These are phyloP conservation scores for Elongisporangium prolatum DNA, from an alignment of 352 stramenopile species.

Conservation along the genomic window DNA sequence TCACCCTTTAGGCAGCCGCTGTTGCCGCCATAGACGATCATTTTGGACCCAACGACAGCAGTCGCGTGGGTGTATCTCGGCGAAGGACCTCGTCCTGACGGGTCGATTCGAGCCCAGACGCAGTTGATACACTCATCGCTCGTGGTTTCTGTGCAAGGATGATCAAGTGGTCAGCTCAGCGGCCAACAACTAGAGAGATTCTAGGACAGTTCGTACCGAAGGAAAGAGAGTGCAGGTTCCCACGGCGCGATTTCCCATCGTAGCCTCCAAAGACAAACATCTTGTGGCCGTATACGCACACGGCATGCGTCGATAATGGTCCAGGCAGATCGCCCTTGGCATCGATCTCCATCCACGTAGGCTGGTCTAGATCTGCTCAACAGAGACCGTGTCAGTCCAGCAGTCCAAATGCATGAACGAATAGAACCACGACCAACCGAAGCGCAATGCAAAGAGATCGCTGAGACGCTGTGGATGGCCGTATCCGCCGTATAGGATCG, in stretches of 20 bases:
- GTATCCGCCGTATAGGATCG: slow-evolving; percentile 53
- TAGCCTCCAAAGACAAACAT: slow-evolving; percentile 70
- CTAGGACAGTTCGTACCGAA: slow-evolving; percentile 20
- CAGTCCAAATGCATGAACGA: neutral
- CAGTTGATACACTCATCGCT: slow-evolving; percentile 29
- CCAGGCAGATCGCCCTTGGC: slow-evolving; percentile 40
- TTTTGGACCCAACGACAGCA: slow-evolving; percentile 36
- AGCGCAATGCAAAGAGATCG: slow-evolving; percentile 53
- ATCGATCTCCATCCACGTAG: slow-evolving; percentile 45
- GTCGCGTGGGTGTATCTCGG: slow-evolving; percentile 51
- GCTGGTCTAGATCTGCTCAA: slow-evolving; percentile 21
- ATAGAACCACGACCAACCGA: slow-evolving; percentile 23
- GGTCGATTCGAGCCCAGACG: slow-evolving; percentile 33
- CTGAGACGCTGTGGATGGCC: slow-evolving; percentile 40
- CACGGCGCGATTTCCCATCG: slow-evolving; percentile 47
- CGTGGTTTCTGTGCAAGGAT: slow-evolving; percentile 16
- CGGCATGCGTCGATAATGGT: slow-evolving; percentile 43
- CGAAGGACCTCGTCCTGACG: slow-evolving; percentile 26
- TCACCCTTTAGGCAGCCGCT: slow-evolving; percentile 58
- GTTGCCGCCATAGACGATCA: slow-evolving; percentile 55
- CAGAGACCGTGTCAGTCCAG: neutral
- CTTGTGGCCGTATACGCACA: slow-evolving; percentile 34
- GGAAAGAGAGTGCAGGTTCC: slow-evolving; percentile 38
- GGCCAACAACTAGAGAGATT: neutral
- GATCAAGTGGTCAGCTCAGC: slow-evolving; percentile 1